These are phyloP conservation scores for Dipteronia dyeriana DNA, from an alignment of 345 rosid species.

Conservation along the genomic window DNA sequence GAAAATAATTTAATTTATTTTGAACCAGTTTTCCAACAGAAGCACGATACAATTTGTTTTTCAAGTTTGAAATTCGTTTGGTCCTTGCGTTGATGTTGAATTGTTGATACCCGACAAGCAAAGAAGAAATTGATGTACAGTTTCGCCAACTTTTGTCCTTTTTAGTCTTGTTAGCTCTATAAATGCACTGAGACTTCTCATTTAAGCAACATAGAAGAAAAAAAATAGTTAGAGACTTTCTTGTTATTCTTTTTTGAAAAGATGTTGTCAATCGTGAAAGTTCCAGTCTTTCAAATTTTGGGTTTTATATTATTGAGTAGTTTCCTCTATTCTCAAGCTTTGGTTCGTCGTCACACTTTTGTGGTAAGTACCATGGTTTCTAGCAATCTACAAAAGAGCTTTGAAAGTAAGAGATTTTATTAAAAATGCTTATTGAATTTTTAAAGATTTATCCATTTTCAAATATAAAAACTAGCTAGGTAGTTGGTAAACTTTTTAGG, in stretches of 20 bases:
- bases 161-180: background rate
- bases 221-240: background rate
- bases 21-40: too few relatives aligned
- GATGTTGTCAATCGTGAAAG: background rate
- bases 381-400: background rate
- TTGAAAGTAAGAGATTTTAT: background rate
- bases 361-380: slow-evolving; percentile 6
- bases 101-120: too few relatives aligned
- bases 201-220: background rate
- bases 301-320: slow-evolving; percentile 2
- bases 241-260: background rate
- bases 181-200: background rate
- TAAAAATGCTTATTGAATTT: background rate
- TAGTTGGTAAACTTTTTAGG: too few relatives aligned
- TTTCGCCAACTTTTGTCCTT: too few relatives aligned
- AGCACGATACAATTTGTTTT: too few relatives aligned
- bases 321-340: slow-evolving; percentile 13
- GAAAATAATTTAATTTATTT: too few relatives aligned
- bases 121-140: too few relatives aligned
- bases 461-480: background rate
- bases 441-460: background rate
- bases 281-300: slow-evolving; percentile 9
- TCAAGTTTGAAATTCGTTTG: too few relatives aligned
- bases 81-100: too few relatives aligned
- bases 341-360: slow-evolving; percentile 11